Conservation (phyloP, 306 rosid species). For the Cicer yamashitae region DNA sequence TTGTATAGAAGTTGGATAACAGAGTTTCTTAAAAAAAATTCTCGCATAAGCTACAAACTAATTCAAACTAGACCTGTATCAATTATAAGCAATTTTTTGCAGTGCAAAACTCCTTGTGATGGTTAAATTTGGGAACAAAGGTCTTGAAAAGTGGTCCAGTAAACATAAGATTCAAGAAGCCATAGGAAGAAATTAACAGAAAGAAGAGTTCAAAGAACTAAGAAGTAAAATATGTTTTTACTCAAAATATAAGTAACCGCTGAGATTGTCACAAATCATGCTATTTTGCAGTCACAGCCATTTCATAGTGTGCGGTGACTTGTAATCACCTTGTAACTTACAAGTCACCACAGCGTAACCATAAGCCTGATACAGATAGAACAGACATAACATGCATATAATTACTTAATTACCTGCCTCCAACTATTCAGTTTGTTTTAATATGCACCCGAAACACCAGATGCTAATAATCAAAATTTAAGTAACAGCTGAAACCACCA, state of each 20-base stretch:
- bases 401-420: neutral
- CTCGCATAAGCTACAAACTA: no score
- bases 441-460: neutral
- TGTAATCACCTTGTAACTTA: neutral
- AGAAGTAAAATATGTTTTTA: neutral
- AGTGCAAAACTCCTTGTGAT: neutral
- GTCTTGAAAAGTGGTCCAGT: neutral
- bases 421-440: neutral
- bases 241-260: conserved; percentile 12
- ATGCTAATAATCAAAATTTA: conserved; percentile 7
- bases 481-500: neutral
- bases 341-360: no score
- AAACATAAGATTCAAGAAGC: neutral
- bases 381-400: neutral
- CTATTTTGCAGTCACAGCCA: neutral
- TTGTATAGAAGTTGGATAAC: no score
- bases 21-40: no score
- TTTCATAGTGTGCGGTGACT: conserved; percentile 10
- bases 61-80: neutral
- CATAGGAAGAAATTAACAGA: neutral
- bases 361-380: no score
- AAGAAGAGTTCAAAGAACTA: neutral
- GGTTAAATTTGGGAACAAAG: neutral
- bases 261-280: conserved; percentile 8
- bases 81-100: neutral